Conservation (phyloP, 495 filamentous ascomycete species). For the Daldinia bambusicola region DNA sequence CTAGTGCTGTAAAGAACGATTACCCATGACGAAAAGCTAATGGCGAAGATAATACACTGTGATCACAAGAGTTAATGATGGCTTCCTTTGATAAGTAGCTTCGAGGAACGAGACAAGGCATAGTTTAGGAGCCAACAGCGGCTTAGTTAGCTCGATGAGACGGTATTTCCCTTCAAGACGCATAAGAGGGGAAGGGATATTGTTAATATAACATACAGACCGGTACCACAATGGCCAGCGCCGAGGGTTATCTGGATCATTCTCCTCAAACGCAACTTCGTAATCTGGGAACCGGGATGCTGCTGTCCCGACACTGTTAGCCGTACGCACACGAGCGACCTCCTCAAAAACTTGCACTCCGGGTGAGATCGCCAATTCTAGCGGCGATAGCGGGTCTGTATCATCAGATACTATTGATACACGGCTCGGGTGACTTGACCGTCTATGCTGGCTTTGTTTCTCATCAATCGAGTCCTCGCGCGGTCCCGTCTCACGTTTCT, state of each 20-base stretch:
- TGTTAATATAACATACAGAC: conserved; percentile 29
- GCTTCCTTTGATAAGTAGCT: background rate
- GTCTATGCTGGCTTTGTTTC: conserved; percentile 28
- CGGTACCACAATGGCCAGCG: conserved; percentile 81
- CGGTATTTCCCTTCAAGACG: too few species aligned
- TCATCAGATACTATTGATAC: conserved; percentile 40
- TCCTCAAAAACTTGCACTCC: conserved; percentile 42
- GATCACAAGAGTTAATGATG: background rate
- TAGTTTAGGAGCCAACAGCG: too few species aligned
- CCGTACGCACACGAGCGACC: conserved; percentile 47
- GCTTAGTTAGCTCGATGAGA: too few species aligned
- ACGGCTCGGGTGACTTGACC: conserved; percentile 41
- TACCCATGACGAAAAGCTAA: conserved; percentile 78
- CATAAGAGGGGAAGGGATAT: background rate
- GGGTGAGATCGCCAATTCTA: conserved; percentile 52
- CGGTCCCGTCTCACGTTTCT: conserved; percentile 10
- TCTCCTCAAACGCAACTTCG: conserved; percentile 77
- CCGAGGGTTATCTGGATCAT: conserved; percentile 73
- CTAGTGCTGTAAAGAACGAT: conserved; percentile 88
- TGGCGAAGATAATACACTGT: conserved; percentile 64
- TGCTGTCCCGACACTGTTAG: conserved; percentile 66
- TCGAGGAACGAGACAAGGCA: background rate
- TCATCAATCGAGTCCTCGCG: conserved; percentile 31
- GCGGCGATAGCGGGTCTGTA: conserved; percentile 50
- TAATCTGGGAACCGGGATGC: conserved; percentile 71